Evolutionary conservation across 352 stramenopile genomes (phyloP), one percentile per base, ranked within the genome.

Genomic region (Pseudoperonospora humuli): DNA sequence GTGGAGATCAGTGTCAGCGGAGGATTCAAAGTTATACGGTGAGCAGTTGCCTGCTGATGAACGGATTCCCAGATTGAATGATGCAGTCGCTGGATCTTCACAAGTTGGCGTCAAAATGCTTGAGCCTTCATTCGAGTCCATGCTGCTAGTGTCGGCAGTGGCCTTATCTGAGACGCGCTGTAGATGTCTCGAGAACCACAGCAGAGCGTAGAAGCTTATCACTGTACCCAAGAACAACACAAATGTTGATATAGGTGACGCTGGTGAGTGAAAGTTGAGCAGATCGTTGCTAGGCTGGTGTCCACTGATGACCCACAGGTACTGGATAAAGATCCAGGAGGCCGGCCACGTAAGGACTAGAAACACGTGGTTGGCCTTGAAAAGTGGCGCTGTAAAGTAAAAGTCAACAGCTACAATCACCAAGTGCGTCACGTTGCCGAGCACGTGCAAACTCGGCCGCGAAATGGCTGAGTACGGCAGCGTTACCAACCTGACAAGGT

Each of bases 291-390:
- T 69, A 2, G 68, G 71, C 24, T 84, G 68, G 35, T 84, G 71
- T 21, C 71, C 68, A 27, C 45, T 61, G 20, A 78, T 38, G 46
- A 84, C 55, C 71, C 71, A 84, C 15, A 74, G 15, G 29, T 75
- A 67, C 51, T 84, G 71, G 27, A 77, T 46, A 13, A 76, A 64
- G 39, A 84, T 57, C 68, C 68, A 84, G 15, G 57, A 36, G 13
- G 60, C 64, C 5, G 71, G 71, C 63, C 67, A 82, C n/a, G 80
- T 49, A 34, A 82, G 45, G 45, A 67, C 67, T 18, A 82, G 31
- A 28, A 79, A 65, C 21, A 84, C 70, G 54, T 81, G 72, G 46
- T 75, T 81, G 14, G 67, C 52, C 35, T 77, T 76, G 48, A 78
- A 81, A 26, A 70, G 59, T 5, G 67, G 64, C n/a, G 69, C 63